These are phyloP conservation scores for Trichoderma asperelloides DNA, from an alignment of 495 filamentous ascomycete genomes.

Conservation along the genomic window DNA sequence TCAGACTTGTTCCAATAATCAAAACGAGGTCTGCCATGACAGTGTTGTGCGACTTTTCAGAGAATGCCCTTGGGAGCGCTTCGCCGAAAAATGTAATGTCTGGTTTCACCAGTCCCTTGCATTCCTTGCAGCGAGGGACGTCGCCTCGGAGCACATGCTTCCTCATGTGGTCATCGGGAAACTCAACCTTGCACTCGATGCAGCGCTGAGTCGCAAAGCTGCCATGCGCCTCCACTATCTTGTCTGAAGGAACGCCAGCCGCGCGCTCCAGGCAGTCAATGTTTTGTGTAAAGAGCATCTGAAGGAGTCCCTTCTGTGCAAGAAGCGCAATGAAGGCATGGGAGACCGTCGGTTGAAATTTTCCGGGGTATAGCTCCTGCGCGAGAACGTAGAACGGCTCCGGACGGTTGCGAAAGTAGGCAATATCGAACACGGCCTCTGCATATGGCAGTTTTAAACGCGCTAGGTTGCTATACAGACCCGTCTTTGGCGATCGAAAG, in stretches of 20 bases:
- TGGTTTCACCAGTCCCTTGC: conserved; percentile 82
- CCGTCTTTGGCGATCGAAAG: conserved; percentile 67
- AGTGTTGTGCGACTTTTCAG: conserved; percentile 45
- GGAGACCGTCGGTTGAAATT: conserved; percentile 75
- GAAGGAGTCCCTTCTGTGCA: conserved; percentile 63
- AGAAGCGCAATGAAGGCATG: conserved; percentile 74
- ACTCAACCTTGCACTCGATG: conserved; percentile 72
- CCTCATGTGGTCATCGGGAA: conserved; percentile 65
- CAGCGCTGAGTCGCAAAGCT: conserved; percentile 85
- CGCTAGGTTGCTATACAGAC: conserved; percentile 76
- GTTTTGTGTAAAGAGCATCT: conserved; percentile 93
- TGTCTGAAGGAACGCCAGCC: conserved; percentile 72
- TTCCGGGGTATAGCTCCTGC: conserved; percentile 85
- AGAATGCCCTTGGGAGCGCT: conserved; percentile 60
- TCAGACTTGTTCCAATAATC: conserved; percentile 85
- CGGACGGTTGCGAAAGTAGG: conserved; percentile 76
- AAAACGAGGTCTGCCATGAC: conserved; percentile 69
- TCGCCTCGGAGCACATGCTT: conserved; percentile 49
- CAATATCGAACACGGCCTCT: conserved; percentile 73
- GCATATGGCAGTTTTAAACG: conserved; percentile 76
- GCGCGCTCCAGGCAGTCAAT: conserved; percentile 89
- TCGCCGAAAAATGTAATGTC: conserved; percentile 96
- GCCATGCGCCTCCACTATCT: conserved; percentile 89
- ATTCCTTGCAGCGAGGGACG: conserved; percentile 61
- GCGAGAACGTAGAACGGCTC: conserved; percentile 87